Conservation (phyloP, 1,139 yeast species). For the Candida glucosophila region DNA sequence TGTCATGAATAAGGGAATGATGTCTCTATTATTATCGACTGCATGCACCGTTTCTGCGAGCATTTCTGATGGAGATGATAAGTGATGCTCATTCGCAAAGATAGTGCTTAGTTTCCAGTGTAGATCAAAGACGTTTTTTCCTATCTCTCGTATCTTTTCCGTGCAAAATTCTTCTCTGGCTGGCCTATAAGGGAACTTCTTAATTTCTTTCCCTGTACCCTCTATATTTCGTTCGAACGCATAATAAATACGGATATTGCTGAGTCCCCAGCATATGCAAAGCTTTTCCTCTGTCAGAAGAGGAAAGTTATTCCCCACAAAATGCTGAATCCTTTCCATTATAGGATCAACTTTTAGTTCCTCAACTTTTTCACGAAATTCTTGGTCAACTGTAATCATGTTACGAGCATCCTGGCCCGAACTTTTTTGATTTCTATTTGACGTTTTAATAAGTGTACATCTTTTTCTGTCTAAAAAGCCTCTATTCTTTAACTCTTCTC, state of each 20-base stretch:
- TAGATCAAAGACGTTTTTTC: slow-evolving; percentile 12
- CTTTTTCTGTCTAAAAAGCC: no score
- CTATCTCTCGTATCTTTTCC: slow-evolving; percentile 14
- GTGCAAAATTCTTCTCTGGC: slow-evolving; percentile 2
- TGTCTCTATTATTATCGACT: slow-evolving; percentile 12
- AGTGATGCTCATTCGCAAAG: slow-evolving; percentile 5
- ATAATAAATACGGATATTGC: no score
- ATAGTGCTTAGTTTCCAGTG: slow-evolving; percentile 7
- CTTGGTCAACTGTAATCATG: no score
- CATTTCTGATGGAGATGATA: slow-evolving; percentile 12
- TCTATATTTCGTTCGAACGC: no score
- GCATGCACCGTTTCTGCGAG: slow-evolving; percentile 12
- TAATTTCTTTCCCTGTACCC: no score
- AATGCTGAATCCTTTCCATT: slow-evolving; percentile 6
- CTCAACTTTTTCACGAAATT: no score
- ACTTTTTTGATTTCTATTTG: no score
- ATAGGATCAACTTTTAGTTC: no score
- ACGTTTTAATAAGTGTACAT: no score
- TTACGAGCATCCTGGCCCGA: no score
- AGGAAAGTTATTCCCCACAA: slow-evolving; percentile 12
- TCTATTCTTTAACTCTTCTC: no score
- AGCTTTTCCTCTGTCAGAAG: slow-evolving; percentile 16
- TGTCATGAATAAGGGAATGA: slow-evolving; percentile 28
- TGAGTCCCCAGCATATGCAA: slow-evolving; percentile 8
- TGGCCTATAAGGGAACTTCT: background rate